These are phyloP conservation scores for Neurospora sp. DNA, from an alignment of 2,329 filamentous ascomycete species.

Conservation along the genomic window DNA sequence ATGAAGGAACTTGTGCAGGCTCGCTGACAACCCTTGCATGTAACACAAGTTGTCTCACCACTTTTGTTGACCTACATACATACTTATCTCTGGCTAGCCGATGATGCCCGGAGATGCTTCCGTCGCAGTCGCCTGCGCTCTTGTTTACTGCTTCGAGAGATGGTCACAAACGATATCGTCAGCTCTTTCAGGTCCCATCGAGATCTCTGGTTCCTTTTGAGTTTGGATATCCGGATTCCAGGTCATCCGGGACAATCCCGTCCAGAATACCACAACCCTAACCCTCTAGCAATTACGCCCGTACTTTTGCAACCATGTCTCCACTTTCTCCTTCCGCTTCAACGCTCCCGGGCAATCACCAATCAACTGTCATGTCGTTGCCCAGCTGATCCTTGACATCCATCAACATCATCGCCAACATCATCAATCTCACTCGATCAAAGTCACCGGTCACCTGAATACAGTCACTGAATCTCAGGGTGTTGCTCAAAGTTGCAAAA, in stretches of 20 bases:
- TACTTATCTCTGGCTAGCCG: not conserved
- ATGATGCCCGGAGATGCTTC: not conserved
- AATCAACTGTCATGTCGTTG: not conserved
- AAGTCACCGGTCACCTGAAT: not conserved
- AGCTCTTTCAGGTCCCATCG: not conserved
- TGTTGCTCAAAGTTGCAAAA: too few relatives aligned
- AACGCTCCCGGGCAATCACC: not conserved
- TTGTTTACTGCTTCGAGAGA: not conserved
- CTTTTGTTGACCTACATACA: not conserved
- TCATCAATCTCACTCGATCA: not conserved
- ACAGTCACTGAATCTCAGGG: not conserved
- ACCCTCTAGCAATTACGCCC: not conserved
- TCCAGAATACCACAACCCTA: not conserved
- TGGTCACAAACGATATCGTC: not conserved
- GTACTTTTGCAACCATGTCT: not conserved
- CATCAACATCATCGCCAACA: not conserved
- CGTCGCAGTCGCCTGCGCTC: not conserved
- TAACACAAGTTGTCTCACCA: not conserved
- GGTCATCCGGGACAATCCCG: not conserved
- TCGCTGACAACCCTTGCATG: not conserved
- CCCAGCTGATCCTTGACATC: not conserved
- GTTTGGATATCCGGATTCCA: not conserved
- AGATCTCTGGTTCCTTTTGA: not conserved
- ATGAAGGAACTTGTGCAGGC: not conserved
- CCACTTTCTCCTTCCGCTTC: not conserved